These are phyloP conservation scores for Epichloe sp. DNA, from an alignment of 2,329 filamentous ascomycete species.

Conservation along the genomic window DNA sequence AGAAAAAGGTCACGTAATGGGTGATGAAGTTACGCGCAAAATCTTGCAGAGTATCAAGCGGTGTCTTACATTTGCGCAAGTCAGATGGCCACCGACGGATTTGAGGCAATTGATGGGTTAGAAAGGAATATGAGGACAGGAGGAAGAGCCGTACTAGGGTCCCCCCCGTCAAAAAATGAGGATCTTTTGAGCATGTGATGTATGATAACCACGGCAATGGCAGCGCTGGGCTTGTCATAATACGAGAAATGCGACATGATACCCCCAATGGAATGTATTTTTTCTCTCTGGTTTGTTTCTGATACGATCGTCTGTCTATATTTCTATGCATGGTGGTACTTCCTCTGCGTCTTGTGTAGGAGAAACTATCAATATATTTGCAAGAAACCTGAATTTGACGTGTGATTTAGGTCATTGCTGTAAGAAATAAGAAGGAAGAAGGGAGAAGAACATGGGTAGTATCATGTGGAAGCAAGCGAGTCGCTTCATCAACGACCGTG, in stretches of 20 bases:
- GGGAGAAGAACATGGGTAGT: too few relatives aligned
- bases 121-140: background rate
- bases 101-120: slow-evolving; percentile 83
- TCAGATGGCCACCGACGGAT: slow-evolving; percentile 89
- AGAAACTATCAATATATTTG: too few relatives aligned
- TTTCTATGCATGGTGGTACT: background rate
- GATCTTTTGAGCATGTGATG: background rate
- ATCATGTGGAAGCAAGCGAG: too few relatives aligned
- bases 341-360: background rate
- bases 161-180: too few relatives aligned
- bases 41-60: slow-evolving; percentile 96
- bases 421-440: too few relatives aligned
- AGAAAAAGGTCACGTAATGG: slow-evolving; percentile 88
- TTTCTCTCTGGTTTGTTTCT: background rate
- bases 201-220: background rate
- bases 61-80: slow-evolving; percentile 91
- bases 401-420: too few relatives aligned
- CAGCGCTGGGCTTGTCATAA: background rate
- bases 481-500: too few relatives aligned
- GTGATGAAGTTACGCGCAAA: slow-evolving; percentile 89
- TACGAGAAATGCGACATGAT: background rate
- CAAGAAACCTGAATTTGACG: too few relatives aligned
- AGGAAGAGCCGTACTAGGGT: too few relatives aligned
- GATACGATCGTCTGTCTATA: background rate
- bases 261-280: background rate